Evolutionary conservation across 257 asterid genomes (phyloP), one percentile per base, ranked within the genome.

Genomic region (Cynanchum wilfordii): DNA sequence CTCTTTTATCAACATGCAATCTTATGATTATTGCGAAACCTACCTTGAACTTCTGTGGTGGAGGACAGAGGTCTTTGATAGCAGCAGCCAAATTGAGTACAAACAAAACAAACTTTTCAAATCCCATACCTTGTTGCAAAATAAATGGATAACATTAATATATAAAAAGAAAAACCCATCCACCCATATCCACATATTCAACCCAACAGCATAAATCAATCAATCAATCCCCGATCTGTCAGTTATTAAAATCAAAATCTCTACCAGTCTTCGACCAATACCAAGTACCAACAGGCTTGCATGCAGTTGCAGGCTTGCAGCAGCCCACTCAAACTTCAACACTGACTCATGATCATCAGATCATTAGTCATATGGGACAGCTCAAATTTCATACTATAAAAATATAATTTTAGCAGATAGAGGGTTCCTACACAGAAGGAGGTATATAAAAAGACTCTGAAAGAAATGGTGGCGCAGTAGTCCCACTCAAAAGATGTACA

Each of bases 401-500:
- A 36, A 15, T 62, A 5, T 42, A 29, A 5, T 62, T 62, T 62
- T 33, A 16, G 10, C 11, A 4, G 24, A 36, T 13, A 1, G 36
- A 68, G 10, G 1, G 59, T 59, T 66, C 64, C 64, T 30, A 27
- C 42, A 65, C 66, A 16, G 30, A 15, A 64, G 51, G 24, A 45
- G 29, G 68, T 33, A 11, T 10, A 20, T 16, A 58, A 68, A 56
- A 68, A 68, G 50, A 57, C 68, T 75, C 75, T 75, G 8, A 50
- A 75, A 69, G 29, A 33, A 64, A 68, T 30, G 17, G 50, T 47
- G 74, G 74, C 45, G 49, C 24, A 47, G 62, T 11, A 60, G 70
- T 62, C 10, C 59, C 59, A 54, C 59, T 20, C 40, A 20, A 6
- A 12, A 44, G 70, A 29, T 51, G 63, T 45, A 58, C 59, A 68